These are phyloP conservation scores for Lichtheimia ramosa DNA, from an alignment of 371 early-diverging fungal species.

Conservation along the genomic window DNA sequence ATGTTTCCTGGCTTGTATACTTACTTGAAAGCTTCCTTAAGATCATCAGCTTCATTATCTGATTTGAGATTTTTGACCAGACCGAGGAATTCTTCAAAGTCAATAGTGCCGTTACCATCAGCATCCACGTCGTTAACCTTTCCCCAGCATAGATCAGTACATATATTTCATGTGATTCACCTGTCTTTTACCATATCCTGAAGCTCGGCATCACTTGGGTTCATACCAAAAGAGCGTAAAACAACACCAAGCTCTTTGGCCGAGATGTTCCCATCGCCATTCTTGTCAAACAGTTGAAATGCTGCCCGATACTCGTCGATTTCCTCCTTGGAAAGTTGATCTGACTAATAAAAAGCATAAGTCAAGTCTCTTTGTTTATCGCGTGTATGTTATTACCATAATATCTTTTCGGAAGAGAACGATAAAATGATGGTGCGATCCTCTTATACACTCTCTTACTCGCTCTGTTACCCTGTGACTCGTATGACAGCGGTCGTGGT, in stretches of 20 bases:
- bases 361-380: not conserved
- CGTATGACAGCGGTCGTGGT: too few species aligned
- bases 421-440: too few species aligned
- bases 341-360: constrained; percentile 23
- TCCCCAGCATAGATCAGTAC: not conserved
- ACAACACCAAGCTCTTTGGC: constrained; percentile 43
- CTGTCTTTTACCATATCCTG: constrained; percentile 60
- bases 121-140: constrained; percentile 89
- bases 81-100: constrained; percentile 88
- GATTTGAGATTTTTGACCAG: constrained; percentile 72
- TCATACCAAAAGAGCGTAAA: constrained; percentile 54
- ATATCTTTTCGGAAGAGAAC: not conserved
- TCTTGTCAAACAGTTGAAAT: constrained; percentile 48
- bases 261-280: constrained; percentile 47
- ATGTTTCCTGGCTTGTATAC: not conserved
- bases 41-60: constrained; percentile 39
- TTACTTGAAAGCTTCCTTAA: constrained; percentile 48
- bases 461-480: too few species aligned
- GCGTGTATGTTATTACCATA: not conserved
- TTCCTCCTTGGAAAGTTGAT: constrained; percentile 50
- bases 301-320: constrained; percentile 49
- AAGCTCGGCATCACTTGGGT: constrained; percentile 77
- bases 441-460: too few species aligned
- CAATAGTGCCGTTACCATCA: constrained; percentile 91
- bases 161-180: not conserved